Base-by-base conservation (phyloP, 169 alveolate species). In the Cardiosporidium cionae region DNA sequence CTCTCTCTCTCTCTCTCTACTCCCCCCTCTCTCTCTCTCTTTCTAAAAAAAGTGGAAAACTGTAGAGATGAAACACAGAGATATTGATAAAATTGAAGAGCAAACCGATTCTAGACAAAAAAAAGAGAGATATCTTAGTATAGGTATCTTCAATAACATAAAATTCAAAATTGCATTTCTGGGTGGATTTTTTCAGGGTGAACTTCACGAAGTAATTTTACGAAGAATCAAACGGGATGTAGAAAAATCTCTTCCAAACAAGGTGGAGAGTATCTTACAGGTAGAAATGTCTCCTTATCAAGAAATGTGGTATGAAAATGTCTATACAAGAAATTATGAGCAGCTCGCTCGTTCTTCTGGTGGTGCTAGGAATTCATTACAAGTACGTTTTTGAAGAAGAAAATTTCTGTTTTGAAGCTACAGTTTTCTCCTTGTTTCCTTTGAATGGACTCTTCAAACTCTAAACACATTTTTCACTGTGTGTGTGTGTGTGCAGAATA, bases 221-320 rank as follows among this genome's bases (percentile, higher is more conserved):
- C 75, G 96, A 33, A 70, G 96, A 27, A 96, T 92, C 28, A 92
- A 92, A 80, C 89, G 86, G 76, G 96, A 92, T 74, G 96, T 92
- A 6, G 96, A 90, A 70, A 91, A 90, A 71, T 86, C 94, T 34
- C 76, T 92, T 35, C 96, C 96, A 31, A 89, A 90, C 79, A 91
- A 91, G 72, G 96, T 90, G 33, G 96, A 92, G 79, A 67, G 96
- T 52, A 92, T 92, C 7, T 76, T 92, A 72, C 76, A 94, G 31
- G 96, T 92, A 28, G 96, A 92, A 68, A 83, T 92, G 66, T 88
- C 96, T 1, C 96, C 96, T 7, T 83, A 84, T 79, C 96, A 92
- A 70, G 84, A 86, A 22, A 92, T 86, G 69, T 88, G 83, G 88
- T 92, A 91, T 84, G 87, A 85, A 64, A 86, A 89, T 69, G 88